These are phyloP conservation scores for Melampsora larici-populina DNA, from an alignment of 1,284 basidiomycete species.

Conservation along the genomic window DNA sequence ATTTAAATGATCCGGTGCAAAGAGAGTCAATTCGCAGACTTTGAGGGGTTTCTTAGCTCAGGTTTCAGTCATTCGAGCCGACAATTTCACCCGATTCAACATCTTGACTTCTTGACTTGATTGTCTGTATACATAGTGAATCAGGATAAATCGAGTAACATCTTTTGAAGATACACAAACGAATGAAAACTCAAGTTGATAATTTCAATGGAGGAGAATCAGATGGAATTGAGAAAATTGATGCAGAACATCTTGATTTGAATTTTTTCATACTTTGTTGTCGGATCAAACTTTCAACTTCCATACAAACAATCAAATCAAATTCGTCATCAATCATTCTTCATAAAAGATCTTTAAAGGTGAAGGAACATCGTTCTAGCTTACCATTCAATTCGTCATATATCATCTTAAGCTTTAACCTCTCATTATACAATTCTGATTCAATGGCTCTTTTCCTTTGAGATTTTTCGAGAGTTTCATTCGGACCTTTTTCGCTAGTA, in stretches of 20 bases:
- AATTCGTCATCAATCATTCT: not conserved
- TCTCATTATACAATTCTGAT: conserved; percentile 7
- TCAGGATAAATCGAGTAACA: too few species aligned
- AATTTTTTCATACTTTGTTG: conserved; percentile 37
- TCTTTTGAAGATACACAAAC: too few species aligned
- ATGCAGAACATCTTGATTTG: not conserved
- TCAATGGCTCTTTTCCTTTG: not conserved
- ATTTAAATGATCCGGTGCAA: too few species aligned
- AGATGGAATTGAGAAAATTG: conserved; percentile 10
- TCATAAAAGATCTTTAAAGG: not conserved
- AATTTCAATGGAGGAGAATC: conserved; percentile 8
- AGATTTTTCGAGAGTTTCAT: not conserved
- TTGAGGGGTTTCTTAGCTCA: too few species aligned
- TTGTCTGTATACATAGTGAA: too few species aligned
- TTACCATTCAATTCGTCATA: conserved; percentile 22
- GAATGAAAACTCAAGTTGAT: too few species aligned
- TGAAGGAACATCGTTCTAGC: not conserved
- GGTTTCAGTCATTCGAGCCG: too few species aligned
- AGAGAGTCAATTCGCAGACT: too few species aligned
- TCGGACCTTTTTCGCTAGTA: not conserved
- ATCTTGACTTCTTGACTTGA: too few species aligned
- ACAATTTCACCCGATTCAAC: too few species aligned
- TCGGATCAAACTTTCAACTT: not conserved
- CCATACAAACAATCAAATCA: not conserved
- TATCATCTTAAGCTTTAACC: conserved; percentile 15